A percentile compares a stretch with the other conserved stretches of the same genome.
Conservation (phyloP, 2,329 filamentous ascomycete species). For the Trichoderma afroharzianum region DNA sequence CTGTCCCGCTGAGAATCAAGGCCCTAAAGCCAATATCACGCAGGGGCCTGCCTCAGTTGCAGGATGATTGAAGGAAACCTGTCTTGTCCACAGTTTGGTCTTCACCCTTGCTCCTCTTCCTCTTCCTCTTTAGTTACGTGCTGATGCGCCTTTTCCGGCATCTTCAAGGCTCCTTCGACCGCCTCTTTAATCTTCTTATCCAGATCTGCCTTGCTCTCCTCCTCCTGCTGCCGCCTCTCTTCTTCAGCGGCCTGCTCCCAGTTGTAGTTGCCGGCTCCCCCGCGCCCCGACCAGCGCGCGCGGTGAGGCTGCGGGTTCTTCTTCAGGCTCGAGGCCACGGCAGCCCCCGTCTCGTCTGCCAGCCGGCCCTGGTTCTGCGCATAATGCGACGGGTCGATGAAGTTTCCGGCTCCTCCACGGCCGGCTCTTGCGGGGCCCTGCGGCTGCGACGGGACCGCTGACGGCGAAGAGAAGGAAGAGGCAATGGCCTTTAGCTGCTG, state of each 20-base stretch:
- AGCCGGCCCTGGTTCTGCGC: constrained; percentile 34
- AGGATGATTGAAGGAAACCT: background rate
- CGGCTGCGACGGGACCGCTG: constrained; percentile 23
- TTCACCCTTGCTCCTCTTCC: background rate
- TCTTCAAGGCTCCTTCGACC: constrained; percentile 46
- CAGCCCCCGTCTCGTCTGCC: constrained; percentile 32
- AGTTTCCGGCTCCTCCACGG: constrained; percentile 62
- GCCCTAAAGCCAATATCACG: background rate
- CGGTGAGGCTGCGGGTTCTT: constrained; percentile 22
- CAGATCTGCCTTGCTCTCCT: constrained; percentile 32
- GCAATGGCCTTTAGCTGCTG: constrained; percentile 28
- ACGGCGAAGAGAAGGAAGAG: constrained; percentile 26
- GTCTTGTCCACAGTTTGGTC: background rate
- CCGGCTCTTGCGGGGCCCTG: constrained; percentile 44
- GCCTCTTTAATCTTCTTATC: constrained; percentile 42
- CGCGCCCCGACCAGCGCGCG: constrained; percentile 41
- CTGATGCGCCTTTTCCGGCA: constrained; percentile 45
- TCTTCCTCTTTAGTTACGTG: constrained; percentile 20
- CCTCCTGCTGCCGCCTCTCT: constrained; percentile 25
- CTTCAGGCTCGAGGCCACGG: constrained; percentile 32
- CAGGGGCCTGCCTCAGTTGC: background rate
- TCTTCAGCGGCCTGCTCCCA: constrained; percentile 28
- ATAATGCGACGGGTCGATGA: constrained; percentile 37
- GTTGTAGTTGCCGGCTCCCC: constrained; percentile 56
- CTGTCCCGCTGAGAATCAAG: background rate